Conservation (phyloP, 129 eudicot species). For the Silybum marianum region DNA sequence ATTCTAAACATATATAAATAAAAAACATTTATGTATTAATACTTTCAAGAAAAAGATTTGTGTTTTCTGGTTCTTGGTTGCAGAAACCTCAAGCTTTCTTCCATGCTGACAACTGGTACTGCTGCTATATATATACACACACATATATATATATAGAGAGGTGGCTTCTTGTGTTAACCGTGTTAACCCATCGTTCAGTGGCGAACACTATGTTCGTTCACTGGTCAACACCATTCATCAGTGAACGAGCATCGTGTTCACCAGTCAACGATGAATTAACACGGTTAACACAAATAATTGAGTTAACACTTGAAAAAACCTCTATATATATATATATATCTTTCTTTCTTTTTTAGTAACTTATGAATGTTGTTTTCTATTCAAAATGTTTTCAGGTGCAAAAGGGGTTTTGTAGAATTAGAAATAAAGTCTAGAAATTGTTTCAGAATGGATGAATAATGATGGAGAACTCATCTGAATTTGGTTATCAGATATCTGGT, state of each 20-base stretch:
- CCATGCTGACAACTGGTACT: constrained; percentile 39
- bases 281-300: too few relatives aligned
- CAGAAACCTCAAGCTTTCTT: constrained; percentile 38
- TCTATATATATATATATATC: too few relatives aligned
- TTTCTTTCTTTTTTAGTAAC: too few relatives aligned
- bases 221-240: too few relatives aligned
- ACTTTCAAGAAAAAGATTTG: constrained; percentile 24
- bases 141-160: too few relatives aligned
- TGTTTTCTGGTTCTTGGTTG: constrained; percentile 34
- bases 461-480: constrained; percentile 71
- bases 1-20: not conserved
- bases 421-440: constrained; percentile 11
- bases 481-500: constrained; percentile 57
- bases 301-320: too few relatives aligned
- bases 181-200: too few relatives aligned
- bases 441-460: constrained; percentile 28
- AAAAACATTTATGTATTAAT: constrained; percentile 14
- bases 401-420: constrained; percentile 16
- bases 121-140: too few relatives aligned
- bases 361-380: not conserved
- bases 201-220: too few relatives aligned
- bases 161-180: too few relatives aligned
- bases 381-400: constrained; percentile 17
- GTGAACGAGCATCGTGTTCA: too few relatives aligned
- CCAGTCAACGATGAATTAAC: too few relatives aligned